A percentile compares a stretch with the other conserved stretches of the same genome.
phyloP scores from a whole-genome alignment of 2,329 filamentous ascomycete genomes.

The Stachybotrys echinatus region DNA sequence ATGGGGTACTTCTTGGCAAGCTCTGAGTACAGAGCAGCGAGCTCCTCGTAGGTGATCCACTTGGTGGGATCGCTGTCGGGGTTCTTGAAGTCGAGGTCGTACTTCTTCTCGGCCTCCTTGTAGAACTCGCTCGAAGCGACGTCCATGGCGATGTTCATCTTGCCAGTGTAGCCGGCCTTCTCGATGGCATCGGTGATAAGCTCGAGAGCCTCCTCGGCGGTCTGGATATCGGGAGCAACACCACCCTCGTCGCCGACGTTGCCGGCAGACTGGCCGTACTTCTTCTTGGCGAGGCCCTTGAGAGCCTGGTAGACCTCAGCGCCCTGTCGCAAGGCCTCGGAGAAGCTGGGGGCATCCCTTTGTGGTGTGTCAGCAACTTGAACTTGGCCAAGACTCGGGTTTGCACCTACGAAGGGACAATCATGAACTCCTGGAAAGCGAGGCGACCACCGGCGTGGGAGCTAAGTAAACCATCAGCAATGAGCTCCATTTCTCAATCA shows the following conservation, averaged over 20 bases:
- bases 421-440: conserved; percentile 96
- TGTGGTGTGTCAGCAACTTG: conserved; percentile 5
- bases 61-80: conserved; percentile 91
- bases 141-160: conserved; percentile 98
- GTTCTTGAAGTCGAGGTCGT: conserved; percentile 99
- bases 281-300: conserved; percentile 97
- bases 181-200: conserved; percentile 94
- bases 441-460: conserved; percentile 96
- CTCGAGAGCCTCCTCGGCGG: conserved; percentile 90
- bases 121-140: conserved; percentile 99
- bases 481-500: neutral
- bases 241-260: conserved; percentile 99
- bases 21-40: conserved; percentile 84
- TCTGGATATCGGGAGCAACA: conserved; percentile 98
- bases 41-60: conserved; percentile 98
- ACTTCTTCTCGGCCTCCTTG: conserved; percentile 96
- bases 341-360: conserved; percentile 81
- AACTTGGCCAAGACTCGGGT: neutral
- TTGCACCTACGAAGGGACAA: conserved; percentile 66
- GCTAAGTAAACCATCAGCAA: conserved; percentile 31
- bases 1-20: conserved; percentile 96
- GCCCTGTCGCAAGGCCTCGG: conserved; percentile 93
- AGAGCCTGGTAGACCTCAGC: conserved; percentile 98
- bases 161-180: conserved; percentile 88
- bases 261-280: conserved; percentile 96